A percentile compares a stretch with the other conserved stretches of the same genome.
Evolutionary conservation across 345 rosid species (phyloP).

Genomic region (Mangifera indica): DNA sequence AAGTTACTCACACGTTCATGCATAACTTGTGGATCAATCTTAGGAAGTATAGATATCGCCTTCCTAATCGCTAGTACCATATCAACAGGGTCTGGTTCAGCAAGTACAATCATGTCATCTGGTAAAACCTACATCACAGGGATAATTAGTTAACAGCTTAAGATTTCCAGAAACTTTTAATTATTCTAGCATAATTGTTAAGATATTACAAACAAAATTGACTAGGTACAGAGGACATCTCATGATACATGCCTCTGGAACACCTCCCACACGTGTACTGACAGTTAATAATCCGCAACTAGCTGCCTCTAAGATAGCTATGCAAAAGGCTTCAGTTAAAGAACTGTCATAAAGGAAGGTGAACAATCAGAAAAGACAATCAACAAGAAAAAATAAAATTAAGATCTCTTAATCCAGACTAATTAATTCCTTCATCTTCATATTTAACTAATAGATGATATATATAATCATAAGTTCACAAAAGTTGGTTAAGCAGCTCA

Average conservation of each 20-base stretch:
- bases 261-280: constrained; percentile 96
- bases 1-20: constrained; percentile 63
- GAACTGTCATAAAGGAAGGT: constrained; percentile 57
- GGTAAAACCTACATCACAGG: constrained; percentile 66
- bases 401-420: background rate
- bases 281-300: constrained; percentile 95
- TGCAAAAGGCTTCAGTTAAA: constrained; percentile 97
- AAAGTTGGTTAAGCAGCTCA: background rate
- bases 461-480: background rate
- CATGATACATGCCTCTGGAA: constrained; percentile 72
- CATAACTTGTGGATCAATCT: constrained; percentile 78
- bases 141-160: background rate
- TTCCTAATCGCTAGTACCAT: constrained; percentile 77
- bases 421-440: background rate
- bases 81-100: constrained; percentile 89
- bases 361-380: background rate
- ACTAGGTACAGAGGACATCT: background rate
- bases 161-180: constrained; percentile 16
- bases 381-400: background rate
- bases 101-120: constrained; percentile 96
- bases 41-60: constrained; percentile 84
- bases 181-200: background rate
- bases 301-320: constrained; percentile 96
- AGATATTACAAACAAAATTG: background rate
- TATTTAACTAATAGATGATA: constrained; percentile 1